Evolutionary conservation across 495 filamentous ascomycete genomes (phyloP).

Genomic region (Podospora tetraspora): DNA sequence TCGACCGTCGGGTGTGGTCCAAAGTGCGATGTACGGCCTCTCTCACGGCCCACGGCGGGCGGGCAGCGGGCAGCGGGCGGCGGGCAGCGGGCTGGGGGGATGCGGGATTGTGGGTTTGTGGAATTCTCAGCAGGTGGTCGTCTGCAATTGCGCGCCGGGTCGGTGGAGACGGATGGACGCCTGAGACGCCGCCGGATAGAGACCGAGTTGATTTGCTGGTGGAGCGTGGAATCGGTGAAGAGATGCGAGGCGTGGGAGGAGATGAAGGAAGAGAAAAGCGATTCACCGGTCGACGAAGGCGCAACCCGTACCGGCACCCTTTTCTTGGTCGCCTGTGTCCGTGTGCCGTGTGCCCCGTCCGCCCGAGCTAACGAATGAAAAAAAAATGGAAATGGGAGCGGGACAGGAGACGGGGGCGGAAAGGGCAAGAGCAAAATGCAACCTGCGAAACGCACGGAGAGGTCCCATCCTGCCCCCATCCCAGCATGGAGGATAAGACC

Average conservation of each 20-base stretch:
- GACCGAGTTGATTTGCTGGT: constrained; percentile 10
- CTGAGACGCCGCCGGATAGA: neutral
- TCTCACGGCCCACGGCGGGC: neutral
- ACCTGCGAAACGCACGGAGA: constrained; percentile 9
- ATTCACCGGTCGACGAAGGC: constrained; percentile 32
- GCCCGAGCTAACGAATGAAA: constrained; percentile 10
- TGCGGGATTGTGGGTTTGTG: neutral
- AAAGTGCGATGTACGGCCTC: neutral
- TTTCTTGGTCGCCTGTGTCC: constrained; percentile 7
- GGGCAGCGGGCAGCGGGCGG: neutral
- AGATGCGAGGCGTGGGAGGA: constrained; percentile 14
- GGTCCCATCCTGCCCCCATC: neutral
- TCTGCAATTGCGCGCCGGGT: neutral
- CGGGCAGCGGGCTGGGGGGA: neutral
- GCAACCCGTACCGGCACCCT: constrained; percentile 18
- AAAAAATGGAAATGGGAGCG: constrained; percentile 1
- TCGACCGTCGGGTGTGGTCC: neutral
- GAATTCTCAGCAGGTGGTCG: neutral
- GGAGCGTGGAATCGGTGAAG: constrained; percentile 31
- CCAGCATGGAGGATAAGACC: neutral
- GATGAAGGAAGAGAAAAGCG: constrained; percentile 26
- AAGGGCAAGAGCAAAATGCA: constrained; percentile 6
- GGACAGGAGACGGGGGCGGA: constrained; percentile 6
- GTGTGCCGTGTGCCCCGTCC: constrained; percentile 3
- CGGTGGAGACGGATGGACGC: constrained; percentile 19